Evolutionary conservation across 2,329 filamentous ascomycete genomes (phyloP), one percentile per base, ranked within the genome.

Genomic region (Colletotrichum sidae): DNA sequence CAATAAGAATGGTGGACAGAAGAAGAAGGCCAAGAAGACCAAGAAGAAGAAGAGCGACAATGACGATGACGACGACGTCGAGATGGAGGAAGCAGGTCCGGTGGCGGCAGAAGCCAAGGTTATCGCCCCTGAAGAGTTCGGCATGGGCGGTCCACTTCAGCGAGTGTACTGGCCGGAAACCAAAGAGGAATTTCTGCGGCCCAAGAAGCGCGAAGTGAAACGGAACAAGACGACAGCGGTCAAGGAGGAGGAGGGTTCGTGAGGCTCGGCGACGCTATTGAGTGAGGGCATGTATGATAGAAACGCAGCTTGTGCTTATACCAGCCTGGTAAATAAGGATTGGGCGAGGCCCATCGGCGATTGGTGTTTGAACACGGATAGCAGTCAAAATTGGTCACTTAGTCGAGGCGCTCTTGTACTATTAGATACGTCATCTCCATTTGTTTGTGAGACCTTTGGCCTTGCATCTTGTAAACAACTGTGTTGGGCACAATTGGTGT

Each of bases 81-180:
- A 73, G 2, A 53, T 4, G 81, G 82, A 84, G 0, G 79, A 79
- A 11, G 76, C 77, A 0, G 79, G 79, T 11, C 76, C 77, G 2
- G 71, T 75, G 1, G 75, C 77, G 15, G 69, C 74, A 25, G 72
- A 78, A 49, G 74, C 84, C 67, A 78, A 82, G 13, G 72, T 75
- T 6, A 79, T 96, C 0, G 81, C 84, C 0, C 84, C 90, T 0
- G 87, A 91, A 6, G 92, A 96, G 15, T 81, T 96, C 11, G 90
- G 88, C 2, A 97, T 97, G 94, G 95, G 95, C 44, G 95, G 95
- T 0, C 87, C 90, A 0, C 84, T 95, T 34, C 84, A 89, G 53
- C 83, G 94, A 46, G 95, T 97, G 0, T 97, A 96, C 75, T 97
- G 95, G 94, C 94, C 94, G 0, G 84, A 88, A 1, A 92, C 92